phyloP scores from a whole-genome alignment of 371 early-diverging fungal genomes.

The Circinella umbellata region DNA sequence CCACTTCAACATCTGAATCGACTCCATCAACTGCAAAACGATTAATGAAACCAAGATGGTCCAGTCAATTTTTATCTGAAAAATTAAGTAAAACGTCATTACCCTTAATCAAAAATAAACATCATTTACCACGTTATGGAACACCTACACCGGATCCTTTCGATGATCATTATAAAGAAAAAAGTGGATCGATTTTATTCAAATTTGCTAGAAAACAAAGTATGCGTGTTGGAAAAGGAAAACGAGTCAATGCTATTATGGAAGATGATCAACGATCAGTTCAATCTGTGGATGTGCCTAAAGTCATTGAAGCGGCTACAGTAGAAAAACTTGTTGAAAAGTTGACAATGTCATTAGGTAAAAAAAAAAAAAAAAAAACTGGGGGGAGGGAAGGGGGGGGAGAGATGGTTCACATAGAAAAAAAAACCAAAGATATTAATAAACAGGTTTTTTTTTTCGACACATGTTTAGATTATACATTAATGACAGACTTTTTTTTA shows the following conservation, averaged over 20 bases:
- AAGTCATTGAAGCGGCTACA: conserved; percentile 65
- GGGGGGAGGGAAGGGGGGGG: too few species aligned
- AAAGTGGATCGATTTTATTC: conserved; percentile 9
- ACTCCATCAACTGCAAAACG: conserved; percentile 12
- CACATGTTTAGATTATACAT: conserved; percentile 62
- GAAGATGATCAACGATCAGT: conserved; percentile 1
- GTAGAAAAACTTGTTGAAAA: conserved; percentile 68
- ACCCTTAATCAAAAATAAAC: neutral
- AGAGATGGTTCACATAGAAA: too few species aligned
- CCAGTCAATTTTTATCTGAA: conserved; percentile 14
- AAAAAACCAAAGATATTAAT: too few species aligned
- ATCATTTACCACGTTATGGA: neutral
- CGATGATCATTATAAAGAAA: neutral
- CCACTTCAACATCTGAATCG: conserved; percentile 21
- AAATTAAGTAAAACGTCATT: conserved; percentile 13
- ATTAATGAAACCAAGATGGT: conserved; percentile 15
- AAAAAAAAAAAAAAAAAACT: neutral
- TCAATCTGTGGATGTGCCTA: conserved; percentile 27
- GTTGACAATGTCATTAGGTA: conserved; percentile 61
- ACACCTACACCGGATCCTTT: neutral
- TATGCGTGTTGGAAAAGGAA: neutral
- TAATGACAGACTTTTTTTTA: conserved; percentile 75
- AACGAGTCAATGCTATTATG: conserved; percentile 3
- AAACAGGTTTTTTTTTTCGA: too few species aligned
- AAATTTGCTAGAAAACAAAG: conserved; percentile 5